Base-by-base conservation (phyloP, 2,329 filamentous ascomycete genomes). In the Coniochaeta sp. region DNA sequence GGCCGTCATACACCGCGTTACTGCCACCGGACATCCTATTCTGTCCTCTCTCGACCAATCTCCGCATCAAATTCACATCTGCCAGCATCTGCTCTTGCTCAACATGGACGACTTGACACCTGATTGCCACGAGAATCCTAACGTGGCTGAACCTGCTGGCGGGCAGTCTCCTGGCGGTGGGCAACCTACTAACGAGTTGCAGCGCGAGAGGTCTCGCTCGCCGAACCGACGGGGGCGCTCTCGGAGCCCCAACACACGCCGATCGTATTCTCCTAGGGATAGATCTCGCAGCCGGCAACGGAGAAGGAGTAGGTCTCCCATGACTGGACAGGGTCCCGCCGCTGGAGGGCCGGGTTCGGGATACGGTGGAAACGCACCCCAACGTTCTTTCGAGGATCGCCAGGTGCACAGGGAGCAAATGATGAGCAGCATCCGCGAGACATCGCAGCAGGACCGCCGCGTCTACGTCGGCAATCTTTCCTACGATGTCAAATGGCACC, bases 401-500 rank as follows among this genome's bases (percentile, higher is more conserved):
- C 77, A 82, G 57, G 84, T 79, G 57, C 87, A 87, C 64, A 91
- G 94, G 73, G 91, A 96, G 73, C 86, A 91, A 70, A 96, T 95
- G 90, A 95, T 97, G 89, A 87, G 85, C 73, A 91, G 83, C 67
- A 86, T 96, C 63, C 86, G 91, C 67, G 94, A 97, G 67, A 87
- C 89, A 45, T 97, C 94, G 56, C 94, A 97, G 71, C 94, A 99
- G 75, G 94, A 99, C 79, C 92, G 94, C 67, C 91, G 94, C 61
- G 94, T 99, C 82, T 99, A 99, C 71, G 94, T 99, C 69, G 94
- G 94, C 73, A 99, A 99, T 70, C 81, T 99, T 63, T 94, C 91
- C 48, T 99, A 99, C 78, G 94, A 99, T 79, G 94, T 99, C 71
- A 99, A 99, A 79, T 99, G 94, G 94, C 92, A 97, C 78, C 94